Evolutionary conservation across 2,329 filamentous ascomycete species (phyloP), one percentile per base, ranked within the genome.

Genomic region (Didymella glomerata): DNA sequence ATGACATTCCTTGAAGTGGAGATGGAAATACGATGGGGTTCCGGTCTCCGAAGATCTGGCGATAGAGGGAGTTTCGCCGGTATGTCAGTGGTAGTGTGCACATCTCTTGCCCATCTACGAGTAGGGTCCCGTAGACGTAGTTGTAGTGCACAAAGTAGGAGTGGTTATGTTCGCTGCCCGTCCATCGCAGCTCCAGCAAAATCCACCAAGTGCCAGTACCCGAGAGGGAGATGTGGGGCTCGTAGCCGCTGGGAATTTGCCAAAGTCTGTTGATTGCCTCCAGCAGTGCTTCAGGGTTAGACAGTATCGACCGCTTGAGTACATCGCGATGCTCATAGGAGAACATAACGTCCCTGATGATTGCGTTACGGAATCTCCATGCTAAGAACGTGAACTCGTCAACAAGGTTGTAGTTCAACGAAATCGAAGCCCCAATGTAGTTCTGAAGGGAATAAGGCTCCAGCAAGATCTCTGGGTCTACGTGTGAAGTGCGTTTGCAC

Each of bases 11-110:
- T 0, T 67, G 70, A 0, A 85, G 59, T 0, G 62, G 55, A 0
- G 87, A 89, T 0, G 86, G 83, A 20, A 73, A 84, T 0, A 82
- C 84, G 0, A 81, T 78, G 0, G 88, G 78, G 25, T 78, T 77
- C 14, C 83, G 80, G 1, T 81, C 73, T 0, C 83, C 83, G 64
- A 90, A 88, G 0, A 90, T 77, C 3, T 81, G 76, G 6, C 74
- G 69, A 8, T 88, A 76, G 1, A 74, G 69, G 13, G 61, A 47
- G 0, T 81, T 77, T 3, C 83, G 68, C 18, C 79, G 80, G 42
- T 85, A 83, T 1, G 83, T 75, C 0, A 78, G 67, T 0, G 88
- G 87, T 0, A 90, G 78, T 13, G 82, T 84, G 1, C 83, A 81
- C 13, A 85, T 63, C 7, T 80, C 76, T 45, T 80, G 68, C 0